phyloP scores from a whole-genome alignment of 164 flowering plant genomes.

The Dillenia suffruticosa region DNA sequence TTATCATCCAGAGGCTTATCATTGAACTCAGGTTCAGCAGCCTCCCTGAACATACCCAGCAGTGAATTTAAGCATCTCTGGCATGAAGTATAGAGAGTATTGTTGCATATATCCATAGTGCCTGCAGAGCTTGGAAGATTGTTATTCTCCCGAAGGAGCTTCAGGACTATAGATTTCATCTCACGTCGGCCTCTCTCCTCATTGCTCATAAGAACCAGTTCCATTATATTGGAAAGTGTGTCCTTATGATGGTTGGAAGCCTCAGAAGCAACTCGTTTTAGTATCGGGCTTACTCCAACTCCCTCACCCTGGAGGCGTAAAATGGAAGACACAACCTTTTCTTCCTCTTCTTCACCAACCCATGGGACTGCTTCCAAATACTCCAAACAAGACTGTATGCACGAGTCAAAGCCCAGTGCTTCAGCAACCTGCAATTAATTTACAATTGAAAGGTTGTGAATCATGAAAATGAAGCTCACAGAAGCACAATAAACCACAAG shows the following conservation, averaged over 20 bases:
- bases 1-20: conserved; percentile 29
- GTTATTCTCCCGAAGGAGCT: conserved; percentile 69
- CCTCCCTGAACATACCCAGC: conserved; percentile 49
- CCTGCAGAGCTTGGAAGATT: conserved; percentile 30
- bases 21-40: conserved; percentile 48
- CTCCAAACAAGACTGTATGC: conserved; percentile 78
- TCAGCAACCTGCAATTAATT: conserved; percentile 68
- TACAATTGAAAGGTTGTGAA: neutral
- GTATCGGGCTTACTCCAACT: conserved; percentile 48
- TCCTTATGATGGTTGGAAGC: conserved; percentile 46
- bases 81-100: conserved; percentile 56
- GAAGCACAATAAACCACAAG: too few species aligned
- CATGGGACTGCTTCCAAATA: conserved; percentile 98
- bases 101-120: conserved; percentile 44
- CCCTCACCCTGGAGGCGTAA: conserved; percentile 51
- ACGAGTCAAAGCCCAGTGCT: conserved; percentile 54
- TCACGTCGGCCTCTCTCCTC: conserved; percentile 91
- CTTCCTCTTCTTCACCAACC: conserved; percentile 97
- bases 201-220: conserved; percentile 80
- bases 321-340: conserved; percentile 79
- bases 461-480: too few species aligned
- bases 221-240: conserved; percentile 69
- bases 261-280: conserved; percentile 73
- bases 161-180: conserved; percentile 85
- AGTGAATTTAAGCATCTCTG: conserved; percentile 52